Evolutionary conservation across 768 basidiomycete genomes (phyloP).

Genomic region (Antrodiella citrinella): DNA sequence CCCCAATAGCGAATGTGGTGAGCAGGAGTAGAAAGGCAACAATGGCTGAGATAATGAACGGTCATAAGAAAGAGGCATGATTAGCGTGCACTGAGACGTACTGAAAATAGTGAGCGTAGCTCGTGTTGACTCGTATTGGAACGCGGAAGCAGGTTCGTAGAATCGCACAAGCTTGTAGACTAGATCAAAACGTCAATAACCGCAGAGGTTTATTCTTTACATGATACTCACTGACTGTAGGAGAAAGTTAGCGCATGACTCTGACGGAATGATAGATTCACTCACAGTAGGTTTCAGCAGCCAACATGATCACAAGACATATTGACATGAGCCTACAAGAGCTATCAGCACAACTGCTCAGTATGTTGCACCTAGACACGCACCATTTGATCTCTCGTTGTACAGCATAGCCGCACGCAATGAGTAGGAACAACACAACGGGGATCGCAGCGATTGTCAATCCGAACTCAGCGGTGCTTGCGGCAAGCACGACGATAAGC

Average conservation of each 20-base stretch:
- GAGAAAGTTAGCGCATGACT: neutral
- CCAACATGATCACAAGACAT: conserved; percentile 70
- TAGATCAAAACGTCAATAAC: conserved; percentile 18
- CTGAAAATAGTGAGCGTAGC: conserved; percentile 78
- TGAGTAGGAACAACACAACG: conserved; percentile 59
- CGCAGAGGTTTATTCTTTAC: no score
- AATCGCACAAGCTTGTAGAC: conserved; percentile 85
- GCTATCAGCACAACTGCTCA: conserved; percentile 1
- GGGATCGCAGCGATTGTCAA: conserved; percentile 80
- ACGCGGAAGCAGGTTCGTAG: conserved; percentile 51
- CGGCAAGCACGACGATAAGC: conserved; percentile 65
- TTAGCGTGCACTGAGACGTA: conserved; percentile 27
- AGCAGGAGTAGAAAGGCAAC: conserved; percentile 69
- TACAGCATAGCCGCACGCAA: conserved; percentile 60
- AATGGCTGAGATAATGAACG: conserved; percentile 40
- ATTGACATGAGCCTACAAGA: conserved; percentile 56
- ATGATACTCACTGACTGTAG: conserved; percentile 17
- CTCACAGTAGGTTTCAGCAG: conserved; percentile 72
- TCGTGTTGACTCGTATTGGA: conserved; percentile 61
- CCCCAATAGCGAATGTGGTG: conserved; percentile 65
- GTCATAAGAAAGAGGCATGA: neutral
- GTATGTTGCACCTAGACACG: conserved; percentile 13
- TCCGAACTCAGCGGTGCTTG: conserved; percentile 67
- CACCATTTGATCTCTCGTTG: conserved; percentile 78
- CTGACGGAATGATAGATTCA: conserved; percentile 3